Conservation (phyloP, 108 stramenopile species). For the Cylindrotheca fusiformis region DNA sequence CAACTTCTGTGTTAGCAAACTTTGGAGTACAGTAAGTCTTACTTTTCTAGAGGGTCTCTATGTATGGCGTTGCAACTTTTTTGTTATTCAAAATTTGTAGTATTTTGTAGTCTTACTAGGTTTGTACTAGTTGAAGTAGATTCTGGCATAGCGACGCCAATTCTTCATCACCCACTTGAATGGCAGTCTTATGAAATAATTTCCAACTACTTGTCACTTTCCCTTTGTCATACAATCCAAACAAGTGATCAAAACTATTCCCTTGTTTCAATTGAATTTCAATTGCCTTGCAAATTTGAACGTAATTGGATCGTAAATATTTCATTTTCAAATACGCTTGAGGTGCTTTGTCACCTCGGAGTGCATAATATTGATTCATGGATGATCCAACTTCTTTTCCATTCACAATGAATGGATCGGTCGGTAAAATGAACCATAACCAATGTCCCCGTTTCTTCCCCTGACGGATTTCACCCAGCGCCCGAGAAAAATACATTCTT, state of each 20-base stretch:
- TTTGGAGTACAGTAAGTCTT: no score
- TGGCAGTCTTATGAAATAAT: not conserved
- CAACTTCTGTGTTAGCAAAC: no score
- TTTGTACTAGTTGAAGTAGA: no score
- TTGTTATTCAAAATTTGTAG: no score
- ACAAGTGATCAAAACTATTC: not conserved
- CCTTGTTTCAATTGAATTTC: not conserved
- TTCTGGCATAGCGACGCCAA: not conserved
- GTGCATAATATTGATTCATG: slow-evolving; percentile 10
- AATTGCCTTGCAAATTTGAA: not conserved
- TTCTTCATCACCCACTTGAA: not conserved
- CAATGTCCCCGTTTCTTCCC: slow-evolving; percentile 6
- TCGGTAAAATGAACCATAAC: slow-evolving; percentile 14
- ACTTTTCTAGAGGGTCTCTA: no score
- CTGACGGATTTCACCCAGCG: slow-evolving; percentile 1
- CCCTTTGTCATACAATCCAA: not conserved
- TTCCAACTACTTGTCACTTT: slow-evolving; percentile 1
- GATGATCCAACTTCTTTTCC: slow-evolving; percentile 9
- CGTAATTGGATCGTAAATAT: not conserved
- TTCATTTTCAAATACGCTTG: slow-evolving; percentile 1
- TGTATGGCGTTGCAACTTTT: no score
- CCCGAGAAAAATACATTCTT: not conserved
- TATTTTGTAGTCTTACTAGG: no score
- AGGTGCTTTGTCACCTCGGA: slow-evolving; percentile 6
- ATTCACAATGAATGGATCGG: slow-evolving; percentile 9